Base-by-base conservation (phyloP, 495 filamentous ascomycete genomes). In the Xylaria telfairii region DNA sequence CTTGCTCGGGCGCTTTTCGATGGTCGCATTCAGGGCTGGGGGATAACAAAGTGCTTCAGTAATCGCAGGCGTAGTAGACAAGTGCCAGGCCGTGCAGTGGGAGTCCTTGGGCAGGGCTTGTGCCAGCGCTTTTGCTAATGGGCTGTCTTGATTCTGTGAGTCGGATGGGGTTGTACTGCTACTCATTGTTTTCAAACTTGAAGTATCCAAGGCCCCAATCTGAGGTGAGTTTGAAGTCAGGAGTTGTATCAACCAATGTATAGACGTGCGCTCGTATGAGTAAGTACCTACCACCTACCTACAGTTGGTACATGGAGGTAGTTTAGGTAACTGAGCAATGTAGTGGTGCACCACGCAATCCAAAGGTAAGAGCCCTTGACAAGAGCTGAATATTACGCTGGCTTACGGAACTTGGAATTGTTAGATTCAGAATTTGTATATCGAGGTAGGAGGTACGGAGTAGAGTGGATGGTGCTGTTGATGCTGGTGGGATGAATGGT, bases 41-140 rank as follows among this genome's bases (percentile, higher is more conserved):
- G 95, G 86, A n/a, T 90, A 88, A 78, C 90, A 97, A 62, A 99
- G 87, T 28, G 94, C 86, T 9, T 86, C 83, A 65, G 89, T 92
- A 68, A 82, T 85, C 15, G 88, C 89, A 21, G 96, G 93, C 1
- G 92, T 92, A 4, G 95, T 96, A 24, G 94, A 97, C 72, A 97
- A 81, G 83, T 98, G 95, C 80, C 96, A 89, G 74, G 96, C 85
- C 53, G 84, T 91, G 76, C 97, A 89, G 70, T 86, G 86, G 78
- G 87, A 84, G 72, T 85, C 89, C 64, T 88, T 85, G 34, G 95
- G 93, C 32, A 98, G 88, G 37, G 86, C 86, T 63, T 88, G 84
- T 65, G 92, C 89, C 71, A 99, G 86, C 67, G 81, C 80, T 49
- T 80, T 78, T 51, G 80, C 74, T n/a, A 90, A 79, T 41, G 67